phyloP scores from a whole-genome alignment of 2,329 filamentous ascomycete species.

The Neonectria coccinea region DNA sequence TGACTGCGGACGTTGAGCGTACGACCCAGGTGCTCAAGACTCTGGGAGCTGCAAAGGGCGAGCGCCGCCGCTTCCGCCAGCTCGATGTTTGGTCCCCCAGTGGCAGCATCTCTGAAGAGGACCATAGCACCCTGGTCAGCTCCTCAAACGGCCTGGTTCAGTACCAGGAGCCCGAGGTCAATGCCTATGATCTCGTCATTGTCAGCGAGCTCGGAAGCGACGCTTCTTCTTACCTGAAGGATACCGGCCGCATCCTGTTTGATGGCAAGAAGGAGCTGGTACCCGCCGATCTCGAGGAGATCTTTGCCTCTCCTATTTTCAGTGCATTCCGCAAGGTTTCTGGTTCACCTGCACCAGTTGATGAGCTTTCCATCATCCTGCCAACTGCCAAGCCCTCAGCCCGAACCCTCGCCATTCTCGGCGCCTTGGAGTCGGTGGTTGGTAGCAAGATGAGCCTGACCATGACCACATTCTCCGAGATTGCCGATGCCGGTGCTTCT shows the following conservation, averaged over 20 bases:
- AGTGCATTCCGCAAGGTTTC: slow-evolving; percentile 29
- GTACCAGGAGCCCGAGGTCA: slow-evolving; percentile 29
- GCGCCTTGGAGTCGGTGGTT: slow-evolving; percentile 26
- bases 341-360: slow-evolving; percentile 3
- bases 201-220: slow-evolving; percentile 37
- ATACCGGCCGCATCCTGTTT: slow-evolving; percentile 63
- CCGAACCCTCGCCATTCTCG: slow-evolving; percentile 30
- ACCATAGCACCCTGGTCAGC: slow-evolving; percentile 22
- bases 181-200: slow-evolving; percentile 37
- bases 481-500: slow-evolving; percentile 19
- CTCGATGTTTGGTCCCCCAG: slow-evolving; percentile 37
- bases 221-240: slow-evolving; percentile 32
- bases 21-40: slow-evolving; percentile 26
- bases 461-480: slow-evolving; percentile 29
- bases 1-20: slow-evolving; percentile 33
- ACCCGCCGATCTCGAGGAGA: slow-evolving; percentile 23
- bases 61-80: slow-evolving; percentile 37
- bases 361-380: slow-evolving; percentile 34
- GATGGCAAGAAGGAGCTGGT: slow-evolving; percentile 32
- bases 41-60: slow-evolving; percentile 32
- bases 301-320: slow-evolving; percentile 29
- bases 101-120: slow-evolving; percentile 23
- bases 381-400: slow-evolving; percentile 28
- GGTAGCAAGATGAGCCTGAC: slow-evolving; percentile 22
- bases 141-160: slow-evolving; percentile 26